Percentiles rank a stretch among this genome's conserved stretches.
These are phyloP conservation scores for Westerdykella aurantiaca DNA, from an alignment of 2,329 filamentous ascomycete species.

Conservation along the genomic window DNA sequence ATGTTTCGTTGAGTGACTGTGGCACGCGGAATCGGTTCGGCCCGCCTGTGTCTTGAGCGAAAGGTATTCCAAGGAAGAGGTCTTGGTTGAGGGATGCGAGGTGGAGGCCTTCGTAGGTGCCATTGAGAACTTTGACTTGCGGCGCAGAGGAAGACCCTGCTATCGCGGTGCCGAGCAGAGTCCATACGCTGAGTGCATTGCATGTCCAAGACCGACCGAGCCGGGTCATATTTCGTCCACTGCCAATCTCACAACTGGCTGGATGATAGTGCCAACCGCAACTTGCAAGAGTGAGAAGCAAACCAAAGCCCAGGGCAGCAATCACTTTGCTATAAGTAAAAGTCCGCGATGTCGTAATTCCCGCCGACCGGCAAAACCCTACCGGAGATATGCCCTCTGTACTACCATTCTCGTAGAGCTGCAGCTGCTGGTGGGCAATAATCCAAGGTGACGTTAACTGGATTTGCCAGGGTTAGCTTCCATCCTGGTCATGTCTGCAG, in stretches of 20 bases:
- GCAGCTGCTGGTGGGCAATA: not conserved
- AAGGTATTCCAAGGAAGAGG: conserved; percentile 50
- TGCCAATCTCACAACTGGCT: no score
- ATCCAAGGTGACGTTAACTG: not conserved
- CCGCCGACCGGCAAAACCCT: no score
- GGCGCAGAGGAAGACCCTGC: conserved; percentile 14
- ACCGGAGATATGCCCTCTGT: no score
- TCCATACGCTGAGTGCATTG: no score
- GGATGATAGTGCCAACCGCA: no score
- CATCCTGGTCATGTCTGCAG: conserved; percentile 1
- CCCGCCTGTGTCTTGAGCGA: conserved; percentile 51
- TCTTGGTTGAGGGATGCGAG: conserved; percentile 40
- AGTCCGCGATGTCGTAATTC: no score
- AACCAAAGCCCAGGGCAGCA: no score
- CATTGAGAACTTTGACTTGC: conserved; percentile 27
- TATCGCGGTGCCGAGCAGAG: conserved; percentile 8
- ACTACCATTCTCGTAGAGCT: not conserved
- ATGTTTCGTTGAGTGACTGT: conserved; percentile 44
- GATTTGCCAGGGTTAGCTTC: not conserved
- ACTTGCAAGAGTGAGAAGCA: no score
- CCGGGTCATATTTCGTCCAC: no score
- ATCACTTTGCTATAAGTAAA: no score
- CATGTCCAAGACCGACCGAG: no score
- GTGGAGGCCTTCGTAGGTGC: conserved; percentile 31
- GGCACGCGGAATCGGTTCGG: conserved; percentile 51